These are phyloP conservation scores for Viola odorata DNA, from an alignment of 345 rosid genomes.

Conservation along the genomic window DNA sequence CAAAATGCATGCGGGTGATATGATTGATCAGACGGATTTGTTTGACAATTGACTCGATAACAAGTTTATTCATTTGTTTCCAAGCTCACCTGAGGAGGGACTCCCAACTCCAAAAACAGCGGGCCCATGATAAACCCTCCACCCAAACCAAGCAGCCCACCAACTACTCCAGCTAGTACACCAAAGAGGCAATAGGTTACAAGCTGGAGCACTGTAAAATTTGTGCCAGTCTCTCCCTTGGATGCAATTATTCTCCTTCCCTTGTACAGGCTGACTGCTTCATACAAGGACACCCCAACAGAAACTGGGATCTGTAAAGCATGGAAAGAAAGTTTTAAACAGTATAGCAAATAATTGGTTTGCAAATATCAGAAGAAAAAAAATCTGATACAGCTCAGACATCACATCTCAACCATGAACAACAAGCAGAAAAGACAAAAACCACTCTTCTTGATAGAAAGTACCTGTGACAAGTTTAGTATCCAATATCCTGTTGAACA, in stretches of 20 bases:
- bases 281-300: conserved; percentile 27
- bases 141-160: conserved; percentile 36
- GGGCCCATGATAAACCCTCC: conserved; percentile 45
- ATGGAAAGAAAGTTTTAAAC: not conserved
- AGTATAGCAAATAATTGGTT: not conserved
- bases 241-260: conserved; percentile 31
- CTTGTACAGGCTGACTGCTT: conserved; percentile 31
- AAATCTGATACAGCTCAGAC: not conserved
- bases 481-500: conserved; percentile 47
- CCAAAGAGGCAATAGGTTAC: conserved; percentile 19
- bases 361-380: not conserved
- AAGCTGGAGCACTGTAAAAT: conserved; percentile 21
- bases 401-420: not conserved
- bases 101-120: conserved; percentile 37
- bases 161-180: conserved; percentile 29
- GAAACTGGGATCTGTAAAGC: conserved; percentile 34
- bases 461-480: conserved; percentile 44
- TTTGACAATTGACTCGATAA: not conserved
- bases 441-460: not conserved
- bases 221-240: conserved; percentile 20
- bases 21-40: too few species aligned
- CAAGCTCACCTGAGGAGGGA: conserved; percentile 34
- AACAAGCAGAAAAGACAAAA: not conserved
- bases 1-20: too few species aligned
- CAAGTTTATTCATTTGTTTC: too few species aligned